These are phyloP conservation scores for Stephanodiscus triporus DNA, from an alignment of 108 stramenopile species.

Conservation along the genomic window DNA sequence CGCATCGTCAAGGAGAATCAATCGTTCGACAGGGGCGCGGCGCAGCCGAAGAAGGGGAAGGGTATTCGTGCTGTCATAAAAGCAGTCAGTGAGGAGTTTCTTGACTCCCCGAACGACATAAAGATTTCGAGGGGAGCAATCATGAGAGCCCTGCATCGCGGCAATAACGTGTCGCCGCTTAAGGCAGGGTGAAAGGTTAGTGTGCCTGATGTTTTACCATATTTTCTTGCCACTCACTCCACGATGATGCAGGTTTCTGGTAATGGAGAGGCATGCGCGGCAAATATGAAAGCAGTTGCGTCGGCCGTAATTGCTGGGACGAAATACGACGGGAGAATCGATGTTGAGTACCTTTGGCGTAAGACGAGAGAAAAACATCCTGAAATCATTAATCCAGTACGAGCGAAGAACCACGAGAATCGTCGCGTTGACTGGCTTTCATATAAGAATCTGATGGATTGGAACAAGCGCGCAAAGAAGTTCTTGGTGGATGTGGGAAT, in stretches of 20 bases:
- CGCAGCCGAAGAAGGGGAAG: no score
- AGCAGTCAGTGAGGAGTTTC: no score
- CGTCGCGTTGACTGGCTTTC: conserved; percentile 12
- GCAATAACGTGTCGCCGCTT: no score
- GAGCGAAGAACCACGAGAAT: conserved; percentile 10
- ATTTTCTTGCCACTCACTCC: neutral
- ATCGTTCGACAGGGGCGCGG: no score
- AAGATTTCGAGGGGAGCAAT: no score
- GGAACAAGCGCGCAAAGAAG: neutral
- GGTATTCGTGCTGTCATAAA: no score
- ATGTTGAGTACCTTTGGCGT: neutral
- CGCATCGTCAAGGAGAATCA: no score
- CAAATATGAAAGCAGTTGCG: neutral
- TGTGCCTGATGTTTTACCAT: no score
- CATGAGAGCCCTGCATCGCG: no score
- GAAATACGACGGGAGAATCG: neutral
- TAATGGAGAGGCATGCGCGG: neutral
- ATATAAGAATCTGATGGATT: neutral
- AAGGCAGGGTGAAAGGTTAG: no score
- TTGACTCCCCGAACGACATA: no score
- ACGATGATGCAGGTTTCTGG: neutral
- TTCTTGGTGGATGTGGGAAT: neutral
- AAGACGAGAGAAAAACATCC: neutral
- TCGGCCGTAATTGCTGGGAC: neutral
- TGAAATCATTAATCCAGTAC: conserved; percentile 1